Percentiles rank a stretch among this genome's conserved stretches.
Evolutionary conservation across 306 rosid genomes (phyloP).

Genomic region (Gynostemma pentaphyllum): DNA sequence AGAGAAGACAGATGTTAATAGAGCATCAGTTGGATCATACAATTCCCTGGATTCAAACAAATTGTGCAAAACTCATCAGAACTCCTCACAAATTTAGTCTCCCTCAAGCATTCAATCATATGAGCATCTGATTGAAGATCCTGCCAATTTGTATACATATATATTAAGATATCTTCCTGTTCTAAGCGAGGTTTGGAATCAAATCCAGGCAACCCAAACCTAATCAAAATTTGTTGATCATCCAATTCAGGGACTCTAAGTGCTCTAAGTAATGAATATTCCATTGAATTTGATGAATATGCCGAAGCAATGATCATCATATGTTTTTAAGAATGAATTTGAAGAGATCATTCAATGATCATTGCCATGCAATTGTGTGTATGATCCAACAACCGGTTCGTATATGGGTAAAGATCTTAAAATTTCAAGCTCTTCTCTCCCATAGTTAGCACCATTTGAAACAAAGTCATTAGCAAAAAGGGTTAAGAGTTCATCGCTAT

Average conservation of each 20-base stretch:
- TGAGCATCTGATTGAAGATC: slow-evolving; percentile 68
- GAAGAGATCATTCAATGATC: slow-evolving; percentile 82
- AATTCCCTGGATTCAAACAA: slow-evolving; percentile 64
- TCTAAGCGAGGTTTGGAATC: slow-evolving; percentile 58
- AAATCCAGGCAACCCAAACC: slow-evolving; percentile 83
- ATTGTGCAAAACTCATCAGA: slow-evolving; percentile 76
- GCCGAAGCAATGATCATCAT: slow-evolving; percentile 71
- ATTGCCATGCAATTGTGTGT: slow-evolving; percentile 51
- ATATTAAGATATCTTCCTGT: slow-evolving; percentile 62
- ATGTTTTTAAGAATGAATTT: slow-evolving; percentile 67
- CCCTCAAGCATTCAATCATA: slow-evolving; percentile 61
- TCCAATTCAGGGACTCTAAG: slow-evolving; percentile 71
- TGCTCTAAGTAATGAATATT: slow-evolving; percentile 62
- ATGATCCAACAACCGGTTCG: slow-evolving; percentile 79
- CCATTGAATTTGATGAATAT: slow-evolving; percentile 54
- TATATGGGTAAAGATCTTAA: slow-evolving; percentile 76
- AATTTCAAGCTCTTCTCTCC: slow-evolving; percentile 63
- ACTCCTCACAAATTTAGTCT: slow-evolving; percentile 70
- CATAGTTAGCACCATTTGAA: slow-evolving; percentile 35
- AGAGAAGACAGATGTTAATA: slow-evolving; percentile 77
- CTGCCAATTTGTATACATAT: slow-evolving; percentile 74
- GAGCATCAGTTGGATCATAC: slow-evolving; percentile 80
- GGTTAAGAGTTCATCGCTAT: slow-evolving; percentile 63
- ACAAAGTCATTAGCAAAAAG: slow-evolving; percentile 61
- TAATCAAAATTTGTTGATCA: slow-evolving; percentile 73